Base-by-base conservation (phyloP, 192 early-diverging fungal species). In the Chytriomyces hyalinus region DNA sequence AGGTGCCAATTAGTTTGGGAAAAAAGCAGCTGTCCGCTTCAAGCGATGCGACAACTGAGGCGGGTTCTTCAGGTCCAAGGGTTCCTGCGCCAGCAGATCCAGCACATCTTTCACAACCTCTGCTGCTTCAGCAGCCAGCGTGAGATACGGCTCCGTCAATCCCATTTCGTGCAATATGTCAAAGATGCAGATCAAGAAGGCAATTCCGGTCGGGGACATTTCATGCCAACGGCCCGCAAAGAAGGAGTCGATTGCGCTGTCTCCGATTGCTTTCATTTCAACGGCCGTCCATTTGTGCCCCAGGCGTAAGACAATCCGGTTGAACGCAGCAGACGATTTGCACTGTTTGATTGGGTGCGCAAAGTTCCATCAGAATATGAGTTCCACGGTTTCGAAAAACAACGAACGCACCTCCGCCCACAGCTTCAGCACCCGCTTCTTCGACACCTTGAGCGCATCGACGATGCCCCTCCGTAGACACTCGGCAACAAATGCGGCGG, bases 1-100 rank as follows among this genome's bases (percentile, higher is more conserved):
- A 36, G 36, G 36, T 36, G 36, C 36, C 36, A n/a, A 20, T 57
- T 57, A 57, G 15, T n/a, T 20, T 13, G 73, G 73, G 43, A 75
- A 75, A 43, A 75, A 75, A 11, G 73, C 57, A 20, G 73, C 73
- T 11, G 73, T 75, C 15, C 73, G 73, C 36, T 66, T 75, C 63
- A 75, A 45, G 10, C 73, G 61, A 49, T 75, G 73, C 4, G 73
- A 11, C 45, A 75, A 43, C 22, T 20, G 15, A 13, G 73, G 73
- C 8, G 63, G 60, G 15, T 75, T 53, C 10, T 11, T 64, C 11
- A 65, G 45, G 5, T 7, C 17, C 63, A 75, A 49, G 6, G 73
- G 73, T 64, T 75, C 51, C 24, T 75, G 46, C 5, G 53, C 60
- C 8, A 75, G 48, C 9, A 75, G 28, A 3, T 75, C 73, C 15